phyloP scores from a whole-genome alignment of 495 filamentous ascomycete genomes.

The Penicillium goetzii region DNA sequence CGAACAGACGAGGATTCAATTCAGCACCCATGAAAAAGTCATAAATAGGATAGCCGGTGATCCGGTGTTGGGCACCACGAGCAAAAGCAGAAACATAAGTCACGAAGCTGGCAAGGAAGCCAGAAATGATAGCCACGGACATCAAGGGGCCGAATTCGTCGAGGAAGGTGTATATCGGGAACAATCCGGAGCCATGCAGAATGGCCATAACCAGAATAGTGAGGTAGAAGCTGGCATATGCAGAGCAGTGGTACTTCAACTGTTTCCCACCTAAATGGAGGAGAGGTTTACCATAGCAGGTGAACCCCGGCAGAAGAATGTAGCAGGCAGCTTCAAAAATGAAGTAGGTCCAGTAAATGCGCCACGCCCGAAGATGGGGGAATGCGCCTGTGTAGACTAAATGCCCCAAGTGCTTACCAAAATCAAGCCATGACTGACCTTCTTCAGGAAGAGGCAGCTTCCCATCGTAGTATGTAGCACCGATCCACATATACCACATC shows the following conservation, averaged over 20 bases:
- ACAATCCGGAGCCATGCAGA: constrained; percentile 75
- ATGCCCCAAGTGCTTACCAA: constrained; percentile 62
- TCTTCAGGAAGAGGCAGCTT: constrained; percentile 66
- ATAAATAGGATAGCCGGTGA: constrained; percentile 90
- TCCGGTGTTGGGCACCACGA: constrained; percentile 81
- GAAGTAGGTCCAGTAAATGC: constrained; percentile 86
- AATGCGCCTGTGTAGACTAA: constrained; percentile 78
- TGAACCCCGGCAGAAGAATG: constrained; percentile 77
- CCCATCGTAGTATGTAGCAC: constrained; percentile 85
- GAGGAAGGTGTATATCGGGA: constrained; percentile 81
- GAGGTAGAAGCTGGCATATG: constrained; percentile 75
- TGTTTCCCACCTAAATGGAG: constrained; percentile 74
- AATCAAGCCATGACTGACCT: constrained; percentile 64
- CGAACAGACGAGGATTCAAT: constrained; percentile 87
- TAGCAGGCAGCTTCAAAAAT: constrained; percentile 76
- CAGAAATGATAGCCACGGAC: constrained; percentile 84
- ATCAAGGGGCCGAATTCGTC: constrained; percentile 89
- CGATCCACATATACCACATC: constrained; percentile 99
- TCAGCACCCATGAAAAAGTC: constrained; percentile 99
- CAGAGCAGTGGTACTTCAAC: constrained; percentile 88
- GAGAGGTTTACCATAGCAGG: constrained; percentile 78
- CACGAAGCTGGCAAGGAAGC: constrained; percentile 71
- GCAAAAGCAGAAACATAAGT: constrained; percentile 81
- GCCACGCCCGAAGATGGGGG: constrained; percentile 74
- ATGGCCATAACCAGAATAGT: constrained; percentile 67